Conservation (phyloP, 73 alveolate genomes). For the Uronychia binucleata region DNA sequence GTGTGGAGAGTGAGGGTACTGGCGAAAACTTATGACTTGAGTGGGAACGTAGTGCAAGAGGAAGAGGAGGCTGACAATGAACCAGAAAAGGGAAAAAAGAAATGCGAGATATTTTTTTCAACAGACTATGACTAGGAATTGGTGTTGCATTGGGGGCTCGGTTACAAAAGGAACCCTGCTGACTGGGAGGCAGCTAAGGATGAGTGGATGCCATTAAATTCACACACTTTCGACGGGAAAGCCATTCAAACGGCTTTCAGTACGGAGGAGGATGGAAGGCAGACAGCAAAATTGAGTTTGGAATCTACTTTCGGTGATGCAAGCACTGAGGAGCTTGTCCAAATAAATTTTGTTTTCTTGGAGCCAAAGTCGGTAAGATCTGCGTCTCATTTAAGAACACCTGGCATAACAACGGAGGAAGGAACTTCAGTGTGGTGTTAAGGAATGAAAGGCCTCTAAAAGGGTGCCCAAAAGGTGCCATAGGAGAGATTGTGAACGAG, state of each 20-base stretch:
- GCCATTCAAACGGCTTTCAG: slow-evolving; percentile 25
- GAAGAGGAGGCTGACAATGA: too few relatives aligned
- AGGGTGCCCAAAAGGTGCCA: slow-evolving; percentile 37
- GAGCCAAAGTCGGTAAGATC: slow-evolving; percentile 19
- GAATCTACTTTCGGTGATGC: slow-evolving; percentile 3
- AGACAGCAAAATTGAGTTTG: slow-evolving; percentile 21
- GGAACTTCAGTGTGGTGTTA: slow-evolving; percentile 10
- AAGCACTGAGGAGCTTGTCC: slow-evolving; percentile 31
- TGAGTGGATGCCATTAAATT: too few relatives aligned
- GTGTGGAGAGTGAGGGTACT: too few relatives aligned
- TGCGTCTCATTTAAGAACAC: slow-evolving; percentile 5
- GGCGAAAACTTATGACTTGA: too few relatives aligned
- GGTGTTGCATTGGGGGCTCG: too few relatives aligned
- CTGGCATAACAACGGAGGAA: slow-evolving; percentile 41
- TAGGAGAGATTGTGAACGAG: slow-evolving; percentile 63
- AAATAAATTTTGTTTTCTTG: slow-evolving; percentile 30
- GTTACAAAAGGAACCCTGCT: too few relatives aligned
- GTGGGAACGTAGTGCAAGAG: too few relatives aligned
- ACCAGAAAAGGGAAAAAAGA: too few relatives aligned
- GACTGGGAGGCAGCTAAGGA: too few relatives aligned
- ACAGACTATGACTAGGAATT: too few relatives aligned
- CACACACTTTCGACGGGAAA: too few relatives aligned
- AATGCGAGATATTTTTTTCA: too few relatives aligned
- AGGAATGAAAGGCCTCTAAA: slow-evolving; percentile 5
- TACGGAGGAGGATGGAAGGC: neutral